These are phyloP conservation scores for Arthrobotrys megalospora DNA, from an alignment of 2,329 filamentous ascomycete species.

Conservation along the genomic window DNA sequence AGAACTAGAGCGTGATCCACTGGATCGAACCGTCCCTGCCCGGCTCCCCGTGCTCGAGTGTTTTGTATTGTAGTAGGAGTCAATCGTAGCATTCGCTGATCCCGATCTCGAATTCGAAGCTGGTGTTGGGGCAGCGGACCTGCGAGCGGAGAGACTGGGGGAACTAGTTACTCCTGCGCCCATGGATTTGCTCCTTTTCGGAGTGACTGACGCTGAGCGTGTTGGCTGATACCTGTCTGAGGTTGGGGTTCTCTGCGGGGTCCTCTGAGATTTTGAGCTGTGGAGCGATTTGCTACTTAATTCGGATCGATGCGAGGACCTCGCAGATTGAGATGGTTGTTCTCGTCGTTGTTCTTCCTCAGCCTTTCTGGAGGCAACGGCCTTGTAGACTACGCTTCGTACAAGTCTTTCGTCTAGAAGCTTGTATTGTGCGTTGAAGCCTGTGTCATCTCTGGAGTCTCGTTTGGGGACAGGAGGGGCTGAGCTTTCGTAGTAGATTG, in stretches of 20 bases:
- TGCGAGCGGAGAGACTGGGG: conserved; percentile 24
- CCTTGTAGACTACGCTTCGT: conserved; percentile 54
- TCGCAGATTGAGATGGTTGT: conserved; percentile 9
- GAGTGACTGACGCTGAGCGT: conserved; percentile 26
- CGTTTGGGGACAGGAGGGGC: conserved; percentile 47
- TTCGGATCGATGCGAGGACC: conserved; percentile 42
- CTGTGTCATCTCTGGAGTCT: conserved; percentile 44
- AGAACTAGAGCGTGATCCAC: conserved; percentile 37
- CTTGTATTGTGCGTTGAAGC: conserved; percentile 57
- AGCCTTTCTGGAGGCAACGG: conserved; percentile 42
- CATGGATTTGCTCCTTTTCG: conserved; percentile 56
- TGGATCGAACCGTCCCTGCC: conserved; percentile 45
- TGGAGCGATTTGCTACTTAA: conserved; percentile 33
- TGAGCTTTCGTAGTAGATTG: conserved; percentile 50
- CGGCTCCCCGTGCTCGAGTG: conserved; percentile 51
- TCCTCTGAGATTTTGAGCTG: conserved; percentile 47
- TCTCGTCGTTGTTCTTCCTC: conserved; percentile 48
- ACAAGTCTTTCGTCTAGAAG: conserved; percentile 54
- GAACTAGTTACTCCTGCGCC: conserved; percentile 19
- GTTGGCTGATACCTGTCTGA: conserved; percentile 21
- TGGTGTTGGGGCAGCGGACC: conserved; percentile 29
- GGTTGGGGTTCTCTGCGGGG: conserved; percentile 46
- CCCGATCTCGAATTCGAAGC: conserved; percentile 28
- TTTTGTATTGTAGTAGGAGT: conserved; percentile 51
- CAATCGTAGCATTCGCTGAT: conserved; percentile 30